These are phyloP conservation scores for Aureobasidium musti DNA, from an alignment of 2,329 filamentous ascomycete species.

Conservation along the genomic window DNA sequence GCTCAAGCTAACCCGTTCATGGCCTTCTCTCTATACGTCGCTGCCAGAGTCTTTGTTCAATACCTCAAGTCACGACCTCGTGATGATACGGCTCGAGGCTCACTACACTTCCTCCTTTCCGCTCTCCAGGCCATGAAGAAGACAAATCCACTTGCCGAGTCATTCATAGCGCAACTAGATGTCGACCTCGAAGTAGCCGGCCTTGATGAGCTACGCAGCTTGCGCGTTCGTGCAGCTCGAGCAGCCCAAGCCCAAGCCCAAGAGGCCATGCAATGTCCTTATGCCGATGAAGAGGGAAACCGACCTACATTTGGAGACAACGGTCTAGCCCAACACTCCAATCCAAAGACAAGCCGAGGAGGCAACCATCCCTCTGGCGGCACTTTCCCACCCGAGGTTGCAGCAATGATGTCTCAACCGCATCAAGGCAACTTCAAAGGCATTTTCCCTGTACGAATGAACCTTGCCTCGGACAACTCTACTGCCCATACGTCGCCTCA, in stretches of 20 bases:
- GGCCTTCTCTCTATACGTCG: slow-evolving; percentile 94
- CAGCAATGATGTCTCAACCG: neutral
- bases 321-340: slow-evolving; percentile 23
- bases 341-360: neutral
- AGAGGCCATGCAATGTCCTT: slow-evolving; percentile 5
- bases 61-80: slow-evolving; percentile 93
- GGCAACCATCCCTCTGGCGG: neutral
- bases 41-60: slow-evolving; percentile 90
- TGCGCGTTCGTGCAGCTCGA: slow-evolving; percentile 20
- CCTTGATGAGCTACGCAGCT: slow-evolving; percentile 45
- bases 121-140: slow-evolving; percentile 88
- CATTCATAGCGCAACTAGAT: slow-evolving; percentile 89
- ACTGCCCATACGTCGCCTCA: slow-evolving; percentile 17
- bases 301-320: slow-evolving; percentile 20
- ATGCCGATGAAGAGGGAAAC: slow-evolving; percentile 1
- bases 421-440: slow-evolving; percentile 21
- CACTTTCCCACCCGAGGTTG: slow-evolving; percentile 6
- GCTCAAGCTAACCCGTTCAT: slow-evolving; percentile 94
- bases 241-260: neutral
- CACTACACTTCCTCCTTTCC: slow-evolving; percentile 83
- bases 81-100: slow-evolving; percentile 74
- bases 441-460: slow-evolving; percentile 16
- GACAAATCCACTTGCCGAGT: slow-evolving; percentile 88
- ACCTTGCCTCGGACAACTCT: neutral
- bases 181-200: slow-evolving; percentile 81